These are phyloP conservation scores for Rutstroemia sp. DNA, from an alignment of 2,329 filamentous ascomycete species.

Conservation along the genomic window DNA sequence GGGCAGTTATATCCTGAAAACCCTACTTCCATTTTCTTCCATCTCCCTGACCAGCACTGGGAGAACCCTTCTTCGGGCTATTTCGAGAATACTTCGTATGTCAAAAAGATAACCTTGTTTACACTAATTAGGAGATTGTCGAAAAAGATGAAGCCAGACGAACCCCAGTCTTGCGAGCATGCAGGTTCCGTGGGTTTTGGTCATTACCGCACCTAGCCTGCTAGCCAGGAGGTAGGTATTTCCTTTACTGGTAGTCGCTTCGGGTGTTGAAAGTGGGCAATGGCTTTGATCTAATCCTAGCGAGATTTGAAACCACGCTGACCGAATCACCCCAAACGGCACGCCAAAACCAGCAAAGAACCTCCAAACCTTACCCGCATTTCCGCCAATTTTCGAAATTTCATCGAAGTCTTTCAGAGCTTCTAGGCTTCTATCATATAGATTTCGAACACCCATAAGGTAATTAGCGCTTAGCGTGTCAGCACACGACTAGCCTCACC, in stretches of 20 bases:
- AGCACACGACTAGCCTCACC: background rate
- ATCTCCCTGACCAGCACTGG: too few relatives aligned
- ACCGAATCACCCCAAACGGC: background rate
- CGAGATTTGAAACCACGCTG: constrained; percentile 4
- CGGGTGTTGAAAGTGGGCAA: background rate
- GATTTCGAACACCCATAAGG: background rate
- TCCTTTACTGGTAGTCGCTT: background rate
- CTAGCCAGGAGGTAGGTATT: background rate
- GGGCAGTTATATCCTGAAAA: background rate
- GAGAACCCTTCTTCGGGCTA: background rate
- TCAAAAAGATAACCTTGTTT: constrained; percentile 1
- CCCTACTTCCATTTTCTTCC: background rate
- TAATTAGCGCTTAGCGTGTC: too few relatives aligned
- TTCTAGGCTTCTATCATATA: background rate
- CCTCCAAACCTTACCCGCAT: constrained; percentile 2
- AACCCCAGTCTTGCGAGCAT: too few relatives aligned
- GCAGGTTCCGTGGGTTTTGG: too few relatives aligned
- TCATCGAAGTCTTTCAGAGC: background rate
- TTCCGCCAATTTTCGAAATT: constrained; percentile 4
- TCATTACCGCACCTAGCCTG: too few relatives aligned
- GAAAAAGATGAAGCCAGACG: background rate
- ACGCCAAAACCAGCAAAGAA: background rate
- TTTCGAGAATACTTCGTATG: background rate
- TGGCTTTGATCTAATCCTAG: background rate
- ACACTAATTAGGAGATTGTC: background rate